Evolutionary conservation across 306 rosid genomes (phyloP).

Genomic region (Cucumis hystrix): DNA sequence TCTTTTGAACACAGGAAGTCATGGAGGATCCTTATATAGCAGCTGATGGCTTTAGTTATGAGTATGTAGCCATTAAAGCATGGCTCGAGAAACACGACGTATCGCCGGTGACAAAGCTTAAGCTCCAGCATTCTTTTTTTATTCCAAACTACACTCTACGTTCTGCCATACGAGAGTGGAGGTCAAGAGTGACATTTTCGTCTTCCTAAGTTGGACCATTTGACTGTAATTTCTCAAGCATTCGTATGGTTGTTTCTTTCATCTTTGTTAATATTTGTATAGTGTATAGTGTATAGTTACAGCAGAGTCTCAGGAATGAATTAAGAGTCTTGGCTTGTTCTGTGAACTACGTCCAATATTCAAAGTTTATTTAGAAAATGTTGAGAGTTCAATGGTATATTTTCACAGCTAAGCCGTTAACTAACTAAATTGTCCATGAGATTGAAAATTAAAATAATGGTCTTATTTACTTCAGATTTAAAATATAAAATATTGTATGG

Average conservation of each 20-base stretch:
- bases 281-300: not conserved
- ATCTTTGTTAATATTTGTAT: not conserved
- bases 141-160: constrained; percentile 70
- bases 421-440: not conserved
- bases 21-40: constrained; percentile 85
- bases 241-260: not conserved
- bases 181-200: constrained; percentile 21
- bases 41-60: constrained; percentile 81
- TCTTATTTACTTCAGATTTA: not conserved
- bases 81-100: constrained; percentile 67
- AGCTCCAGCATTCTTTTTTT: constrained; percentile 38
- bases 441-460: not conserved
- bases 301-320: not conserved
- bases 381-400: not conserved
- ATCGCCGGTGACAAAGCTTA: constrained; percentile 64
- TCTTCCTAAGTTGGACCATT: constrained; percentile 1
- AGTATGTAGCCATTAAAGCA: constrained; percentile 74
- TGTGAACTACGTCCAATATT: not conserved
- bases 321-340: not conserved
- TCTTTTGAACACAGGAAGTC: constrained; percentile 40
- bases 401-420: too few relatives aligned
- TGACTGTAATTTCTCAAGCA: not conserved
- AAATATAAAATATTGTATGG: not conserved
- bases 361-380: not conserved
- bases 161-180: constrained; percentile 85